These are phyloP conservation scores for Diaporthe longicolla DNA, from an alignment of 2,329 filamentous ascomycete genomes.

Conservation along the genomic window DNA sequence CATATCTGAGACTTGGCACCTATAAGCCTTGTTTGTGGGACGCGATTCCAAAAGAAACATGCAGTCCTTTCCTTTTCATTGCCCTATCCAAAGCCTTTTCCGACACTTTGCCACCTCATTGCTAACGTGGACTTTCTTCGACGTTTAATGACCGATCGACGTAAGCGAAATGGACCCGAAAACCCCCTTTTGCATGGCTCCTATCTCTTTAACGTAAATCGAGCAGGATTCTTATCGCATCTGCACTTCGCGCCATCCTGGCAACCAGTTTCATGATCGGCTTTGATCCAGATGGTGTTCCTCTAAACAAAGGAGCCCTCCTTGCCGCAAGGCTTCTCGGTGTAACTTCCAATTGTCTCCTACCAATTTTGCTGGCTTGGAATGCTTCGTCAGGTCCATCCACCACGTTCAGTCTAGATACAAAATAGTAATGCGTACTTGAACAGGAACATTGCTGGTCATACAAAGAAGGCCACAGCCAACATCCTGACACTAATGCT, in stretches of 20 bases:
- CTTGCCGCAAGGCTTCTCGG: constrained; percentile 46
- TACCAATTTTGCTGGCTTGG: constrained; percentile 43
- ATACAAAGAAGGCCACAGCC: constrained; percentile 50
- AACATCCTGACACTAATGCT: constrained; percentile 44
- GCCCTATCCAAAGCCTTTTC: neutral
- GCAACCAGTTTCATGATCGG: constrained; percentile 45
- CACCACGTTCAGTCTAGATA: too few species aligned
- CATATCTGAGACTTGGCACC: neutral
- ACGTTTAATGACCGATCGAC: constrained; percentile 16
- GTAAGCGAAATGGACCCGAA: neutral
- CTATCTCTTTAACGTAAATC: neutral
- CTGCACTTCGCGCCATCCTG: constrained; percentile 1
- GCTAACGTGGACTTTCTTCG: neutral
- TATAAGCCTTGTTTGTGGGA: neutral
- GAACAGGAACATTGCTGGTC: constrained; percentile 48
- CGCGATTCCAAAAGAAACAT: neutral
- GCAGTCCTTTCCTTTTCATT: too few species aligned
- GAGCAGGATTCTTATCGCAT: neutral
- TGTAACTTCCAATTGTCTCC: constrained; percentile 44
- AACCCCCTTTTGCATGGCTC: neutral
- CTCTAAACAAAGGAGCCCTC: neutral
- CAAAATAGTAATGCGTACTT: neutral
- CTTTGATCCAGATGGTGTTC: constrained; percentile 34
- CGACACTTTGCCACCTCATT: neutral
- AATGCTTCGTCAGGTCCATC: constrained; percentile 42